These are phyloP conservation scores for Rhododendron griersonianum DNA, from an alignment of 148 eudicot species.

Conservation along the genomic window DNA sequence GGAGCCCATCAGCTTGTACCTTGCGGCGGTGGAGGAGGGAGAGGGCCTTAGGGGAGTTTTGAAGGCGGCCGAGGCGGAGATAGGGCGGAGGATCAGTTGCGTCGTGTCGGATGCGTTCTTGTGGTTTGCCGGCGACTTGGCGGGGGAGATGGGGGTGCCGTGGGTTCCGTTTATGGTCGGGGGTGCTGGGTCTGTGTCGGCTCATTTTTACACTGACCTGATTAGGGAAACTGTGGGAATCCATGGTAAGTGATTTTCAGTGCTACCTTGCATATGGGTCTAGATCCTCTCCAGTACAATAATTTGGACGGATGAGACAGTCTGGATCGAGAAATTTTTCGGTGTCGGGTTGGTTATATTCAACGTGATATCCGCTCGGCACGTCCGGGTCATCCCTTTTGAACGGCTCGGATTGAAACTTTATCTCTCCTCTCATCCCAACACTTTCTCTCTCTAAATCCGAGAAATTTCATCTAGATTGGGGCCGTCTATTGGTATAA, in stretches of 20 bases:
- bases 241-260: not conserved
- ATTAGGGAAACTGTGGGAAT: not conserved
- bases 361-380: too few relatives aligned
- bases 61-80: slow-evolving; percentile 31
- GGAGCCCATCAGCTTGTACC: slow-evolving; percentile 27
- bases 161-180: slow-evolving; percentile 43
- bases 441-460: too few relatives aligned
- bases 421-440: too few relatives aligned
- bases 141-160: slow-evolving; percentile 27
- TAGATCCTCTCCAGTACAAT: too few relatives aligned
- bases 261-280: too few relatives aligned
- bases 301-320: too few relatives aligned
- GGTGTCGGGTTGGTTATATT: too few relatives aligned
- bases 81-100: slow-evolving; percentile 30
- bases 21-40: slow-evolving; percentile 22
- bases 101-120: slow-evolving; percentile 47
- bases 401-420: too few relatives aligned
- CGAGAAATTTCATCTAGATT: too few relatives aligned
- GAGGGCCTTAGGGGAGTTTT: slow-evolving; percentile 17
- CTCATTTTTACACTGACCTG: not conserved
- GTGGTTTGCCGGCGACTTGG: slow-evolving; percentile 45
- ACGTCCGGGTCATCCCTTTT: too few relatives aligned
- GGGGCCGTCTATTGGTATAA: too few relatives aligned
- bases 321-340: too few relatives aligned
- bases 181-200: not conserved